phyloP scores from a whole-genome alignment of 169 alveolate species.

The Cryptosporidium parvum region DNA sequence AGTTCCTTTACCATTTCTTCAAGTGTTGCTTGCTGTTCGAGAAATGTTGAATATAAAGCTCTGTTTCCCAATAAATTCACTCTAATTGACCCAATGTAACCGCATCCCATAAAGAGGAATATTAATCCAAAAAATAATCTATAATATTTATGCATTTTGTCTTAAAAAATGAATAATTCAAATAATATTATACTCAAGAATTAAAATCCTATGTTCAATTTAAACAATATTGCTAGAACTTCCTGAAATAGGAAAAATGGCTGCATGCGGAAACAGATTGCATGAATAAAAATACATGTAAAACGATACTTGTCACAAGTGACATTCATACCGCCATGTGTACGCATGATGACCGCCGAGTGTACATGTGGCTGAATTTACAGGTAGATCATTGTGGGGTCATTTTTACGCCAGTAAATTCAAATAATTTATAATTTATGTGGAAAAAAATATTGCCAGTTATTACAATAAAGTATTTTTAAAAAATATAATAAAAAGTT shows the following conservation, averaged over 20 bases:
- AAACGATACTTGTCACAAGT: conserved; percentile 31
- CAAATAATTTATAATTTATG: conserved; percentile 22
- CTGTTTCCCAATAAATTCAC: conserved; percentile 37
- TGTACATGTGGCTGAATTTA: conserved; percentile 70
- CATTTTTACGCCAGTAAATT: conserved; percentile 67
- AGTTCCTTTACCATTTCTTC: conserved; percentile 65
- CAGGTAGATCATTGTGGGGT: conserved; percentile 77
- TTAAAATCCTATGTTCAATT: background rate
- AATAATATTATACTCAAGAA: background rate
- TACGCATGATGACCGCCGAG: conserved; percentile 61
- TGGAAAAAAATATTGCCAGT: conserved; percentile 24
- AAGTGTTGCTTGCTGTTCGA: conserved; percentile 62
- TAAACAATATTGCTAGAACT: background rate
- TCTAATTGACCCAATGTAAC: conserved; percentile 13
- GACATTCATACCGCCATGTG: conserved; percentile 19
- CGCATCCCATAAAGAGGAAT: background rate
- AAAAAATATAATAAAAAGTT: background rate
- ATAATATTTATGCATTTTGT: conserved; percentile 17
- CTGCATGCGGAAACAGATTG: background rate
- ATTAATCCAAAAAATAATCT: conserved; percentile 5
- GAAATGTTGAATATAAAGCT: conserved; percentile 47
- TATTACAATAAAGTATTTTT: background rate
- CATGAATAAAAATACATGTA: conserved; percentile 30
- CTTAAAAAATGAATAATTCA: background rate
- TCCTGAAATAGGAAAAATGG: background rate